Evolutionary conservation across 2,329 filamentous ascomycete genomes (phyloP), one percentile per base, ranked within the genome.

Genomic region (Penicillium hesseltinei): DNA sequence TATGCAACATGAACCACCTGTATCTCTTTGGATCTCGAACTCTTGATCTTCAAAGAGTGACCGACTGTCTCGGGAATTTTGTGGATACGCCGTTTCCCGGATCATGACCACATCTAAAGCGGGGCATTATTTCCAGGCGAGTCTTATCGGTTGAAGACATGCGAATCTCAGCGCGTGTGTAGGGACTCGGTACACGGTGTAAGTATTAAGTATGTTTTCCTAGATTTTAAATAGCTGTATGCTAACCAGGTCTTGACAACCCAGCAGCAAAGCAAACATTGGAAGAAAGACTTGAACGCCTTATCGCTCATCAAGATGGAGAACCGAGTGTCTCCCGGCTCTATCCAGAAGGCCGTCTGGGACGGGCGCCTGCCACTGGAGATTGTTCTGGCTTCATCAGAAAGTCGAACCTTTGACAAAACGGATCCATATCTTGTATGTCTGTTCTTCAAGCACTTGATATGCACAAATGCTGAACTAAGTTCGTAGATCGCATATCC

Each of bases 391-490:
- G 78, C 84, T 47, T 80, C 82, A 54, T 78, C 79, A 40, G 85
- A 88, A 69, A 87, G 83, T 68, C 79, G 84, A 56, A 82, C 78
- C 2, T 88, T 82, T 68, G 80, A 87, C 65, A 74, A 83, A 42
- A 81, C 81, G 17, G 83, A 86, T 61, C 79, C 84, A 23, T 88
- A 88, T 65, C 69, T 88, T 62, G 83, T 85, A 76, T 54, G 68
- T 64, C 40, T 33, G 8, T 52, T n/a, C 19, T 36, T 39, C 3
- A 44, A 50, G 51, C 7, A 54, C 19, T 55, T 47, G 33, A 19
- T 31, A 35, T 33, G 3, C 29, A 8, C 25, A 23, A 50, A 38
- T 55, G 45, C 60, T 35, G 46, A 39, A 7, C 21, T 54, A 29
- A 6, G 5, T 43, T 25, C 4, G 21, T 62, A 85, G 80, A 80